Conservation (phyloP, 163 green algal genomes). For the Chloromonas sp. region DNA sequence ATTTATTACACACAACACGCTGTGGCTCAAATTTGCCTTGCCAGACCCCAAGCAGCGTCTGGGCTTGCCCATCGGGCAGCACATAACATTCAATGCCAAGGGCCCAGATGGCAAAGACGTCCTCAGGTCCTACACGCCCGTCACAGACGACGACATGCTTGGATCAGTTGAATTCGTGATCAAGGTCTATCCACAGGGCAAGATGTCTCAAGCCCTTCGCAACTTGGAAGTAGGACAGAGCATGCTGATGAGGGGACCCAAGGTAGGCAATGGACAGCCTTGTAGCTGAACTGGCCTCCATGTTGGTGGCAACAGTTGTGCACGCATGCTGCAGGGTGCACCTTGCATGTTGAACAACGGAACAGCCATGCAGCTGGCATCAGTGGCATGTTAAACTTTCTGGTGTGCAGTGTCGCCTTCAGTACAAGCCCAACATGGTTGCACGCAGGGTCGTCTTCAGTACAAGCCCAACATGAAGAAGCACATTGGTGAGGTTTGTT, state of each 20-base stretch:
- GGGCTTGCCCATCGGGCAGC: slow-evolving; percentile 78
- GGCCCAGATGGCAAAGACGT: slow-evolving; percentile 55
- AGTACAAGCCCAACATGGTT: slow-evolving; percentile 37
- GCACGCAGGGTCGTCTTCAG: slow-evolving; percentile 62
- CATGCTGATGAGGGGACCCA: slow-evolving; percentile 82
- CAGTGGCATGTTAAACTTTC: not conserved
- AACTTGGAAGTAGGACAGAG: slow-evolving; percentile 75
- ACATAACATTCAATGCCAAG: slow-evolving; percentile 73
- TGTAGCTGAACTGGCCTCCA: not conserved
- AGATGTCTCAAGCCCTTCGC: slow-evolving; percentile 78
- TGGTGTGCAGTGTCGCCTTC: slow-evolving; percentile 60
- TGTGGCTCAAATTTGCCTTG: slow-evolving; percentile 66
- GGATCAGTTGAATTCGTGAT: slow-evolving; percentile 95
- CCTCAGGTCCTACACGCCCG: slow-evolving; percentile 75
- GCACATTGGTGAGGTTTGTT: slow-evolving; percentile 30
- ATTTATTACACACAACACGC: slow-evolving; percentile 74
- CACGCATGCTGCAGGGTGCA: too few species aligned
- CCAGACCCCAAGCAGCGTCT: slow-evolving; percentile 49
- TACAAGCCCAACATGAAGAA: slow-evolving; percentile 62
- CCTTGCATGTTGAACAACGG: too few species aligned
- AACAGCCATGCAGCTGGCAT: too few species aligned
- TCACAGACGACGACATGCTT: slow-evolving; percentile 58
- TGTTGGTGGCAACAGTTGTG: too few species aligned
- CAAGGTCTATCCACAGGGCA: slow-evolving; percentile 85
- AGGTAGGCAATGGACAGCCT: slow-evolving; percentile 3